Evolutionary conservation across 164 flowering plant species (phyloP), one percentile per base, ranked within the genome.

Genomic region (Magnolia changhungtana): DNA sequence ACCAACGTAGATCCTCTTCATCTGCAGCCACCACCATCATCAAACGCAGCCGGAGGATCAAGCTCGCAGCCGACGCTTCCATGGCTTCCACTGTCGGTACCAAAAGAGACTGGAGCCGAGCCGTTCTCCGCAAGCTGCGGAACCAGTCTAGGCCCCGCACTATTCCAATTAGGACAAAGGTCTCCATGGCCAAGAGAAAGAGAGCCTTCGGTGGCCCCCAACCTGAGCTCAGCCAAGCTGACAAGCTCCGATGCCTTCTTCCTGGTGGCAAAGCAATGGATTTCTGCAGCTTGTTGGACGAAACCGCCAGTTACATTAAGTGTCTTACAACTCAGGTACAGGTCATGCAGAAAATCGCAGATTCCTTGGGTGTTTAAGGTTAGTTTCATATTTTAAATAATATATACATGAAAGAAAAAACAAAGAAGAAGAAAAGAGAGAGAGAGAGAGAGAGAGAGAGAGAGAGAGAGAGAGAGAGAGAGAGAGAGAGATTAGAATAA

Each of bases 231-330:
- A 75, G 76, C 27, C 68, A 79, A 69, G 63, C 75, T 0, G 69
- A 80, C 27, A 70, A 80, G 66, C 91, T 90, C 0, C 76, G 89
- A 13, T 64, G 61, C 76, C 80, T 88, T n/a, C 86, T 90, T 0
- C 93, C 93, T 0, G 93, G 93, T 1, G 91, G 91, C 4, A 81
- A 86, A 72, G 82, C 69, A 20, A 87, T 90, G 91, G 91, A 86
- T 55, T 58, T 78, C 23, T 81, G 80, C 74, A 80, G 78, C 29
- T 78, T 90, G 81, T 80, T 90, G 82, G 87, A 83, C 51, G 93
- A 90, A 84, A 81, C 93, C 50, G 87, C 87, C 8, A 83, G 88
- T 84, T 90, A 88, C 67, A 85, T 90, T 16, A 84, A 82, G 82
- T 84, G 87, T 65, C 87, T 90, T 29, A 72, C 75, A 21, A 77